Evolutionary conservation across 257 asterid species (phyloP).

Genomic region (Capsicum chinense): DNA sequence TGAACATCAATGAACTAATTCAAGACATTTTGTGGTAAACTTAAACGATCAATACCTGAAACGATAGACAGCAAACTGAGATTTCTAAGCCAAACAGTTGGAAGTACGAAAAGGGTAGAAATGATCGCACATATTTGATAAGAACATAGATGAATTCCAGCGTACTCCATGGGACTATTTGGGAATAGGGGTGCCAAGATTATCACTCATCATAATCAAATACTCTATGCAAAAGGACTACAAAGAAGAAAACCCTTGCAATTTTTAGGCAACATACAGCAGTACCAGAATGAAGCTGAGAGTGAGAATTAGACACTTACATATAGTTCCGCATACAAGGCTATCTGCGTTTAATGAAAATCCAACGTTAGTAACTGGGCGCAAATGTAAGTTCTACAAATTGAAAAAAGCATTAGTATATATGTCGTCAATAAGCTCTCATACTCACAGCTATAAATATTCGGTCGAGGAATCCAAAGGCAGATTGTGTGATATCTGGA

Average conservation of each 20-base stretch:
- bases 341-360: conserved; percentile 59
- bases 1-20: neutral
- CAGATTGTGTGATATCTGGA: too few relatives aligned
- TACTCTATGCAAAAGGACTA: conserved; percentile 56
- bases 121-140: conserved; percentile 73
- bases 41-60: conserved; percentile 50
- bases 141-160: conserved; percentile 70
- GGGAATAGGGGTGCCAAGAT: conserved; percentile 36
- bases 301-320: conserved; percentile 57
- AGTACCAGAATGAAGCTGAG: conserved; percentile 11
- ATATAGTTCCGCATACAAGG: conserved; percentile 79
- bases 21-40: too few relatives aligned
- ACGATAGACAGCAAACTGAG: conserved; percentile 81
- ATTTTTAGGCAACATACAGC: neutral
- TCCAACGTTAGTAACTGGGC: conserved; percentile 33
- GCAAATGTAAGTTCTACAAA: neutral
- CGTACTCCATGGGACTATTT: conserved; percentile 48
- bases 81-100: conserved; percentile 88
- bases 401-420: neutral
- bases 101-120: conserved; percentile 82
- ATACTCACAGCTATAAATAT: too few relatives aligned
- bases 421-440: neutral
- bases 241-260: conserved; percentile 12
- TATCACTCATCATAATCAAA: too few relatives aligned
- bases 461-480: too few relatives aligned